phyloP scores from a whole-genome alignment of 2,329 filamentous ascomycete genomes.

The Hypomyces perniciosus region DNA sequence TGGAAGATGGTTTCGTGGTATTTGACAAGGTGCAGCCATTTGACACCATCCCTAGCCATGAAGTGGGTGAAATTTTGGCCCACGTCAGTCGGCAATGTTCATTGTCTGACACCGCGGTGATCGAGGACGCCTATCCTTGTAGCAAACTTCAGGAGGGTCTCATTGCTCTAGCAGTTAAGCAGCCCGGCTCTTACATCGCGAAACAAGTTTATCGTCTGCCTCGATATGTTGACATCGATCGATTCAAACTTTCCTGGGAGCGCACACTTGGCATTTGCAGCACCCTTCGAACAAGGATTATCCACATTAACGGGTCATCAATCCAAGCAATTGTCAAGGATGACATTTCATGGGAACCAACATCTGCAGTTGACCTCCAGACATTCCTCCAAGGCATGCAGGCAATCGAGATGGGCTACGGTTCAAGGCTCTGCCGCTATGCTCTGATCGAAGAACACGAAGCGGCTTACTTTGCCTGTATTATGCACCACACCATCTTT shows the following conservation, averaged over 20 bases:
- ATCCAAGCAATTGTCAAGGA: slow-evolving; percentile 12
- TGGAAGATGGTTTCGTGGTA: not conserved
- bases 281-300: slow-evolving; percentile 17
- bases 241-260: slow-evolving; percentile 16
- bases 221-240: slow-evolving; percentile 15
- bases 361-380: not conserved
- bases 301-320: slow-evolving; percentile 5
- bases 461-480: not conserved
- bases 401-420: not conserved
- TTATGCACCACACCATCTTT: slow-evolving; percentile 13
- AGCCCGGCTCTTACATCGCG: slow-evolving; percentile 28
- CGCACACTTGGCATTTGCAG: slow-evolving; percentile 9
- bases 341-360: not conserved
- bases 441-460: not conserved
- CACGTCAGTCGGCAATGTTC: slow-evolving; percentile 3
- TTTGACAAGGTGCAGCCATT: not conserved
- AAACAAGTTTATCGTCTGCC: slow-evolving; percentile 19
- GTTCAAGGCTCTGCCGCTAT: not conserved
- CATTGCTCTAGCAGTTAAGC: slow-evolving; percentile 24
- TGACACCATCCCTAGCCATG: not conserved
- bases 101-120: not conserved
- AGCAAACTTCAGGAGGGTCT: slow-evolving; percentile 17
- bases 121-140: slow-evolving; percentile 16
- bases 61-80: not conserved
- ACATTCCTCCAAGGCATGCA: not conserved